Evolutionary conservation across 2,329 filamentous ascomycete species (phyloP), one percentile per base, ranked within the genome.

Genomic region (Fusarium sp.): DNA sequence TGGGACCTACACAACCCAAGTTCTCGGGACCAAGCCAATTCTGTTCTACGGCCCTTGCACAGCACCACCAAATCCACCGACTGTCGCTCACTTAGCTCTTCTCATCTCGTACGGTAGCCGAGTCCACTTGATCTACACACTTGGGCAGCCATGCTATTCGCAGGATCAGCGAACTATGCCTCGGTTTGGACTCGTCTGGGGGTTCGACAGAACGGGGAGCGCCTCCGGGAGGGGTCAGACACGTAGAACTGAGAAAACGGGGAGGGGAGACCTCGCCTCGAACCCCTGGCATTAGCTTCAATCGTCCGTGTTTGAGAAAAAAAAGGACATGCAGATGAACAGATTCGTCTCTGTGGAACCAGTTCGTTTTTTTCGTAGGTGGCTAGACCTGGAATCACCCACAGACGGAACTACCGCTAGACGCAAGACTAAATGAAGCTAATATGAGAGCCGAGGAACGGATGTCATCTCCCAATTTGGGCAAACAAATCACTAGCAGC

Each of bases 61-160:
- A 59, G 63, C 54, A 30, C 38, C 53, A 71, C 64, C 54, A 70
- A 48, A 64, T 48, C 68, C 62, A 68, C 68, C 44, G 56, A 64
- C 68, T 40, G 56, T 27, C 53, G 53, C 20, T 27, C 45, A 14
- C 35, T 30, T 60, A 32, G 58, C 30, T 17, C 15, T 35, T 35
- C 41, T 53, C 46, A 65, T 46, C 18, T 55, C n/a, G 50, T n/a
- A 42, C 30, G 30, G 30, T 37, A 52, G 20, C 48, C 15, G 4
- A 52, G 20, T 38, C 48, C 32, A 38, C n/a, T 15, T 13, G 48
- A 52, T 38, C 48, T 38, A 23, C 48, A 23, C 20, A 52, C 42
- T 69, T 60, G 54, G 69, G 68, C 59, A 69, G 50, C 64, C 27
- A 69, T 35, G 35, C 54, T 33, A 60, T 60, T 55, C 52, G 58